Evolutionary conservation across 1,139 yeast species (phyloP), one percentile per base, ranked within the genome.

Genomic region (Blastobotrys elegans): DNA sequence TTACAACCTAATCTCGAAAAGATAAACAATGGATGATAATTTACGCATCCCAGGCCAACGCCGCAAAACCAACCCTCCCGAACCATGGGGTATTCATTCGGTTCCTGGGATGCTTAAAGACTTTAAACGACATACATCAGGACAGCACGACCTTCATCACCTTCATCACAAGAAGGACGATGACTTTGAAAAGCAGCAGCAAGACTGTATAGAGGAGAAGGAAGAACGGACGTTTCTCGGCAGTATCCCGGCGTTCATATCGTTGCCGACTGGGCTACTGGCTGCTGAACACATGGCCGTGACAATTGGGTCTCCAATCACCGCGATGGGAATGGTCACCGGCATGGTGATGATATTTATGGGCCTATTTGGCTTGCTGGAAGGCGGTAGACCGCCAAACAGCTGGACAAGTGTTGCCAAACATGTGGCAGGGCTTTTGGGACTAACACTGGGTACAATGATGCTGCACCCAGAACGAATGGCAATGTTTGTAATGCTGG

Each of bases 21-120:
- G n/a, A n/a, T n/a, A 21, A 4, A 36, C 5, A 20, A 40, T 42
- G 45, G 51, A 46, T 13, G 32, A 50, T 20, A 51, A 52, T 18
- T 43, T 54, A 16, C 38, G 56, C 34, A 47, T 55, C 13, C 53
- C 53, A 7, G 52, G 52, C n/a, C 48, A 47, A 13, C 50, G 61
- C 31, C 52, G 59, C 10, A 50, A 51, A 31, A 54, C 60, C 2
- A 43, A 33, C 47, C 50, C 47, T 13, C 56, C 51, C 18, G 61
- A 52, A 43, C 61, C 50, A 44, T 67, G 71, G 71, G 71, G 71
- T 18, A 56, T 67, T 31, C 67, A 58, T 50, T 61, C 67, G n/a
- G 71, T 67, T 11, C 71, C 71, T 1, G 61, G 60, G 13, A 56
- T 67, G 58, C 59, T 67, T 29, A 60, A 62, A 10, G 71, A 67